Base-by-base conservation (phyloP, 2,329 filamentous ascomycete species). In the Microsporum canis region DNA sequence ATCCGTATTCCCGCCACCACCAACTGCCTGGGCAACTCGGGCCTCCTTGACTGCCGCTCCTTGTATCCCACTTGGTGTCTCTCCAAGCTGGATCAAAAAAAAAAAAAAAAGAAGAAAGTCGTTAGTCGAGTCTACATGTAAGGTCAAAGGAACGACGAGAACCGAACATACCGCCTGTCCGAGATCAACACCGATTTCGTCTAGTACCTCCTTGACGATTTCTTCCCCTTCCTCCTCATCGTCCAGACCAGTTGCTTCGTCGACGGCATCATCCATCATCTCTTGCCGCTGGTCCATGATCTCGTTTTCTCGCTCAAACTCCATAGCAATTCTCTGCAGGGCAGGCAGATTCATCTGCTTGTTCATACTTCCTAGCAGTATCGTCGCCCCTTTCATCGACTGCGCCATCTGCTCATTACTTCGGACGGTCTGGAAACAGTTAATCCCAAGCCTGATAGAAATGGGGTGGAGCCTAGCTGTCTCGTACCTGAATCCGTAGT, bases 401-500 rank as follows among this genome's bases (percentile, higher is more conserved):
- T 96, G 90, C 91, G 96, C 96, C 94, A 99, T 99, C 76, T 97
- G 92, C 75, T 99, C 94, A 75, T 99, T 99, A 67, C 91, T 96
- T 66, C 94, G 86, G 66, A 97, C 92, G 57, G 94, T 99, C 89
- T 58, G 8, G 41, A 39, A 55, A 62, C 23, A 29, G 38, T 57
- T 39, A 38, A 57, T 14, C n/a, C 17, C 17, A 23, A 29, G 2
- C 1, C 7, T n/a, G 12, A 27, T 56, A 58, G 29, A 36, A 49
- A 14, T 3, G 29, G 58, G 23, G 5, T 57, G 8, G n/a, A 2
- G 7, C 41, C 31, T 34, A 39, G 4, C 29, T 29, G 34, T 10
- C 17, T 29, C 64, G 59, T 77, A 94, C 90, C 84, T 97, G 94
- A 71, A 99, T 91, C 51, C 92, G 85, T 60, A 99, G 78, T 12